These are phyloP conservation scores for Allium cepa DNA, from an alignment of 106 monocot genomes.

Conservation along the genomic window DNA sequence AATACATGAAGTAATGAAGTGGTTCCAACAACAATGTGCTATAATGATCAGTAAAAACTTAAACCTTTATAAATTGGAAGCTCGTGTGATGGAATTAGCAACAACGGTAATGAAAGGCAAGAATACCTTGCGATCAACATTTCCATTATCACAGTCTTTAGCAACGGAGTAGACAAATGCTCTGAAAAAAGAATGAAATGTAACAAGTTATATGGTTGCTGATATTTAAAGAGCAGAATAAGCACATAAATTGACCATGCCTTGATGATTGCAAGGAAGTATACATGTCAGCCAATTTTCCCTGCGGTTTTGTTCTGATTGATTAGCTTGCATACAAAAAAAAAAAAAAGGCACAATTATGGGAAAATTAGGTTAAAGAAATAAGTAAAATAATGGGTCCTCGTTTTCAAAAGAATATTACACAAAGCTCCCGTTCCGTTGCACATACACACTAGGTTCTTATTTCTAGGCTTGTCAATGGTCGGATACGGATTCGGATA, in stretches of 20 bases:
- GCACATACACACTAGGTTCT: too few species aligned
- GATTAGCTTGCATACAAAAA: not conserved
- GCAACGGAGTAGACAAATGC: conserved; percentile 96
- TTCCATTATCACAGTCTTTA: conserved; percentile 88
- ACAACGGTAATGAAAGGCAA: not conserved
- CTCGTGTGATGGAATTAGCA: too few species aligned
- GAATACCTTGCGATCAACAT: conserved; percentile 75
- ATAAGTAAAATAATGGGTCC: too few species aligned
- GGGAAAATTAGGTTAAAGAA: too few species aligned
- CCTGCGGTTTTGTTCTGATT: conserved; percentile 35
- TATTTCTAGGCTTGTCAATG: too few species aligned
- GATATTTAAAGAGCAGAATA: conserved; percentile 6
- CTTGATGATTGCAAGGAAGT: conserved; percentile 91
- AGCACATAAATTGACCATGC: conserved; percentile 15
- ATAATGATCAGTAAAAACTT: not conserved
- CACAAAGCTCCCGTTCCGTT: too few species aligned
- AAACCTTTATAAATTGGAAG: too few species aligned
- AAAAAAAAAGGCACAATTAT: not conserved
- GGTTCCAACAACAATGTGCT: too few species aligned
- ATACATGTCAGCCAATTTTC: conserved; percentile 97
- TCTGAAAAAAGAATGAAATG: conserved; percentile 29
- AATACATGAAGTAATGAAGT: too few species aligned
- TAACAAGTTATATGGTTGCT: not conserved
- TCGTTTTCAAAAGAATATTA: too few species aligned
- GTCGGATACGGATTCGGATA: too few species aligned